These are phyloP conservation scores for Juncus effusus DNA, from an alignment of 176 grass and related monocot species.

Conservation along the genomic window DNA sequence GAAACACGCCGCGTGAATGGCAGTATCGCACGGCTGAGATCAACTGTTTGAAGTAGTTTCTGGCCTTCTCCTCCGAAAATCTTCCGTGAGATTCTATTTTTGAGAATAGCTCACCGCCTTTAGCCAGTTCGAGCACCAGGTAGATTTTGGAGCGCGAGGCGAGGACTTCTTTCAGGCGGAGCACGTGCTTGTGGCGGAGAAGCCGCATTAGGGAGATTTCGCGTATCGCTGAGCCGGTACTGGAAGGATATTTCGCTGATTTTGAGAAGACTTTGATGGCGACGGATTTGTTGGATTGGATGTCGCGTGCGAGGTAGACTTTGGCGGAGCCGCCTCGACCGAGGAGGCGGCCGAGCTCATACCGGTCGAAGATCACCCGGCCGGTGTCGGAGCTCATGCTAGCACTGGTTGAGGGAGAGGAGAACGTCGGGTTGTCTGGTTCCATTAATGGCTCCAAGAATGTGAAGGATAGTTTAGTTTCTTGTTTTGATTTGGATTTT, in stretches of 20 bases:
- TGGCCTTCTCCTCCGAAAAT: slow-evolving; percentile 47
- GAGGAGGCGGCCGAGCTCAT: slow-evolving; percentile 62
- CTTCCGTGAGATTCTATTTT: slow-evolving; percentile 42
- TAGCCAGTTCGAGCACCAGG: slow-evolving; percentile 77
- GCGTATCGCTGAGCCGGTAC: slow-evolving; percentile 18
- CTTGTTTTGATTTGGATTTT: too few species aligned
- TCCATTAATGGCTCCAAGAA: neutral
- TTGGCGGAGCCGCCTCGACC: slow-evolving; percentile 88
- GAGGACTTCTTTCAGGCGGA: slow-evolving; percentile 59
- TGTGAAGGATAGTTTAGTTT: neutral
- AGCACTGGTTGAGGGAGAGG: neutral
- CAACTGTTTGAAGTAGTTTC: slow-evolving; percentile 67
- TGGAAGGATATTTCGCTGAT: slow-evolving; percentile 12
- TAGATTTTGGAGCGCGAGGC: slow-evolving; percentile 65
- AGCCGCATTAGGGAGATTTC: slow-evolving; percentile 57
- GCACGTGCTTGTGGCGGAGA: slow-evolving; percentile 66
- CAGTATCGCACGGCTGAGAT: slow-evolving; percentile 65
- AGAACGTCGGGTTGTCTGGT: neutral
- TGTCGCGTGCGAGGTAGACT: slow-evolving; percentile 69
- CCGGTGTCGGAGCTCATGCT: neutral
- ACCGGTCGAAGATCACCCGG: slow-evolving; percentile 43
- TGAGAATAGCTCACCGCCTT: slow-evolving; percentile 64
- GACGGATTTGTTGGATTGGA: slow-evolving; percentile 44
- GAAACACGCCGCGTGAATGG: slow-evolving; percentile 75
- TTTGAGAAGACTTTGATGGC: slow-evolving; percentile 83